Base-by-base conservation (phyloP, 805 yeast species). In the Sugiyamaella americana region DNA sequence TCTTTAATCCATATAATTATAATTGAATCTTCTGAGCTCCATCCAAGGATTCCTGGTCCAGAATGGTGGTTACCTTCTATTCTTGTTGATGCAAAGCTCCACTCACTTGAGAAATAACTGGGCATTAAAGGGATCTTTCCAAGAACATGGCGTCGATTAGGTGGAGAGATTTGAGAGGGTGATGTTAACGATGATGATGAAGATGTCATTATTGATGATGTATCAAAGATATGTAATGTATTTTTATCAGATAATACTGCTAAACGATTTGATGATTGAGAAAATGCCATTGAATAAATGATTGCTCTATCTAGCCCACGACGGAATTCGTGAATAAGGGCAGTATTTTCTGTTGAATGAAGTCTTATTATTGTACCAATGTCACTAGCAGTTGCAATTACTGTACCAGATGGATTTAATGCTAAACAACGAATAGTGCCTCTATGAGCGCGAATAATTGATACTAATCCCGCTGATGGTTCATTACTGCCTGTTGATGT, bases 201-300 rank as follows among this genome's bases (percentile, higher is more conserved):
- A 22, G 16, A 21, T 3, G 6, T 23, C 5, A 24, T 39, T 40
- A 41, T 44, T 8, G 53, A 51, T 4, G 55, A 50, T n/a, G 81
- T 69, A 59, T 82, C 84, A 66, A 79, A 93, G 2, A 91, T 77
- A 65, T 93, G 98, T 44, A 93, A 67, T 0, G 98, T 93, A 55
- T 79, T 82, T 60, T 91, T 93, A 65, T 87, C 96, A 13, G 95
- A 83, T 20, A 93, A 68, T 4, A 87, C 88, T 0, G 97, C 96
- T 41, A 93, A 69, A 57, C 79, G 77, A 8, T 79, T 64, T 40
- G 87, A 89, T 54, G 79, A 74, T 5, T 85, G 88, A 3, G 91
- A 82, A 61, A 91, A 88, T 45, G 80, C 80, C 82, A 93, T 81
- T 5, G 93, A 82, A 36, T 84, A 84, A 5, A 93, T 76, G 16